Percentiles rank a stretch among this genome's conserved stretches.
These are phyloP conservation scores for Pichia cabralensis DNA, from an alignment of 805 yeast species.

Conservation along the genomic window DNA sequence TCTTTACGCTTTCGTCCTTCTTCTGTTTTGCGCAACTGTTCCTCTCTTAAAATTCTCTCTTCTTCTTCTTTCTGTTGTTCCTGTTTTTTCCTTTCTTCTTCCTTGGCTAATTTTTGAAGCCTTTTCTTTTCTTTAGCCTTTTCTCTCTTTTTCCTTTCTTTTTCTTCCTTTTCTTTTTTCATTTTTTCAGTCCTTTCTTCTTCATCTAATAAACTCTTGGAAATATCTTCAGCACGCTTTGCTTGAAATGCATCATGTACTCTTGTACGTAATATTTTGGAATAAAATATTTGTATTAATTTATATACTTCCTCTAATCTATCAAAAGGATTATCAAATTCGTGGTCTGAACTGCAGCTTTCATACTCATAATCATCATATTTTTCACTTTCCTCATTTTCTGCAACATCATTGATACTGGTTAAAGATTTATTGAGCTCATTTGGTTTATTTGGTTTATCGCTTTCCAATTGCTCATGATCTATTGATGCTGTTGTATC, in stretches of 20 bases:
- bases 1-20: conserved; percentile 38
- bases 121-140: conserved; percentile 64
- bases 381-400: conserved; percentile 17
- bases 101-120: conserved; percentile 49
- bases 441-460: too few relatives aligned
- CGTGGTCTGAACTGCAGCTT: too few relatives aligned
- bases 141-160: conserved; percentile 55
- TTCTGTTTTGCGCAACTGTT: conserved; percentile 33
- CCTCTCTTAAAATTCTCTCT: conserved; percentile 30
- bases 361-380: conserved; percentile 8
- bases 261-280: conserved; percentile 65
- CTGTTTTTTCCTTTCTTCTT: conserved; percentile 39
- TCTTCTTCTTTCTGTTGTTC: conserved; percentile 46
- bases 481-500: too few relatives aligned
- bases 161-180: conserved; percentile 55
- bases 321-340: too few relatives aligned
- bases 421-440: too few relatives aligned
- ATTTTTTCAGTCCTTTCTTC: conserved; percentile 60
- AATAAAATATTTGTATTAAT: conserved; percentile 69
- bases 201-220: conserved; percentile 52
- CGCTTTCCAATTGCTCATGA: too few relatives aligned
- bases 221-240: conserved; percentile 67
- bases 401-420: too few relatives aligned
- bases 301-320: conserved; percentile 72
- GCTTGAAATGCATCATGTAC: conserved; percentile 70